phyloP scores from a whole-genome alignment of 495 filamentous ascomycete species.

The Daldinia decipiens region DNA sequence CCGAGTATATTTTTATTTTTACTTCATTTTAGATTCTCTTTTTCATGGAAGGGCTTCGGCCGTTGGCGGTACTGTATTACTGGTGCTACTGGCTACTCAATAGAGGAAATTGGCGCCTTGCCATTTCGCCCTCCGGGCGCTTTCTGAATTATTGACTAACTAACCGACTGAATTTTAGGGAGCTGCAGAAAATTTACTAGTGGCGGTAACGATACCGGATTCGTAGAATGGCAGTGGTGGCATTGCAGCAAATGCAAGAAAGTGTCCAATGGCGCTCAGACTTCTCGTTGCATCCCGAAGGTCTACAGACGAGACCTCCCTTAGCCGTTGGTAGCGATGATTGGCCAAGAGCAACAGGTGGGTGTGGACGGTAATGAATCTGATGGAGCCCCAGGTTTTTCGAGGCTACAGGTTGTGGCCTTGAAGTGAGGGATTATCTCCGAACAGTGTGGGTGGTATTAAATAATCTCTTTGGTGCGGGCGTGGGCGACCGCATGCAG shows the following conservation, averaged over 20 bases:
- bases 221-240: constrained; percentile 37
- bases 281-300: constrained; percentile 40
- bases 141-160: constrained; percentile 37
- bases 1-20: constrained; percentile 14
- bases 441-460: constrained; percentile 46
- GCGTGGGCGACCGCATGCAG: constrained; percentile 47
- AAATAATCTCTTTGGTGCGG: constrained; percentile 46
- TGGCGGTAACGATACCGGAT: constrained; percentile 43
- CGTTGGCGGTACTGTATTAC: not conserved
- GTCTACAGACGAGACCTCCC: constrained; percentile 26
- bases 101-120: constrained; percentile 20
- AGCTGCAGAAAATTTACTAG: constrained; percentile 43
- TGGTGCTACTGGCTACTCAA: not conserved
- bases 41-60: constrained; percentile 4
- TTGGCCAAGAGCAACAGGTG: constrained; percentile 28
- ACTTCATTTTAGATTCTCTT: not conserved
- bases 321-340: constrained; percentile 32
- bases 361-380: constrained; percentile 41
- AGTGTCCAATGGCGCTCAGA: constrained; percentile 31
- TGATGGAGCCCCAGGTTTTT: constrained; percentile 44
- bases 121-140: constrained; percentile 35
- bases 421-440: constrained; percentile 50
- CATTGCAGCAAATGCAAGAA: constrained; percentile 43
- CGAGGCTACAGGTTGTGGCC: constrained; percentile 40
- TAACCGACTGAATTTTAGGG: constrained; percentile 31